These are phyloP conservation scores for Nakazawaea peltata DNA, from an alignment of 805 yeast species.

Conservation along the genomic window DNA sequence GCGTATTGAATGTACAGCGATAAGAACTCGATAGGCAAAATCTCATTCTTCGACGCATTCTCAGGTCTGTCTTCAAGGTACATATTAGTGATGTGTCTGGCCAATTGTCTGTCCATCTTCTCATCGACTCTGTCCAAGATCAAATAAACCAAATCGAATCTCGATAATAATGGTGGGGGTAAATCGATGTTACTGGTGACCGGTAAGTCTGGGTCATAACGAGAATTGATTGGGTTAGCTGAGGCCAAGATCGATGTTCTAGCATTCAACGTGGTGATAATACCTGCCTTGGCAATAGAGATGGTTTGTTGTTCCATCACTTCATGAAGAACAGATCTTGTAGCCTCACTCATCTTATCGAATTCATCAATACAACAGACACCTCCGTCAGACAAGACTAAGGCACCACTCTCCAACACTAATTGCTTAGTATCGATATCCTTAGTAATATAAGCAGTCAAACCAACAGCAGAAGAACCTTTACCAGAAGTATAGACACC, in stretches of 20 bases:
- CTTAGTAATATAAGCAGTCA: conserved; percentile 93
- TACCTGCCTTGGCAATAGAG: conserved; percentile 97
- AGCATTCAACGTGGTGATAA: conserved; percentile 93
- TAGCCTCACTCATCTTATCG: conserved; percentile 93
- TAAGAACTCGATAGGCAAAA: conserved; percentile 79
- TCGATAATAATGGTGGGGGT: conserved; percentile 91
- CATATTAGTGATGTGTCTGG: conserved; percentile 84
- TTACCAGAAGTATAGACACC: conserved; percentile 98
- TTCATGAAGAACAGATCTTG: conserved; percentile 93
- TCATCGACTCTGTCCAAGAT: conserved; percentile 92
- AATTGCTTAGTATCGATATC: conserved; percentile 91
- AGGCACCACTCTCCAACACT: conserved; percentile 93
- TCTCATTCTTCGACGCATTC: conserved; percentile 56
- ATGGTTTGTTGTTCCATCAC: conserved; percentile 99
- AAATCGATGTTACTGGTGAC: conserved; percentile 93
- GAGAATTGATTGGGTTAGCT: conserved; percentile 94
- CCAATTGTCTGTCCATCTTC: conserved; percentile 73
- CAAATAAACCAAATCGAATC: conserved; percentile 91
- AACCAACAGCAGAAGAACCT: conserved; percentile 98
- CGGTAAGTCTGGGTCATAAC: conserved; percentile 91
- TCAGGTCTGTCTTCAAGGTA: conserved; percentile 83
- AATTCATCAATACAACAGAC: conserved; percentile 98
- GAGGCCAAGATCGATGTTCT: conserved; percentile 93
- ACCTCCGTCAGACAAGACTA: conserved; percentile 96
- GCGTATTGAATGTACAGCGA: conserved; percentile 91